Percentiles rank a stretch among this genome's conserved stretches.
Conservation (phyloP, 2,329 filamentous ascomycete genomes). For the Penicillium sp. region DNA sequence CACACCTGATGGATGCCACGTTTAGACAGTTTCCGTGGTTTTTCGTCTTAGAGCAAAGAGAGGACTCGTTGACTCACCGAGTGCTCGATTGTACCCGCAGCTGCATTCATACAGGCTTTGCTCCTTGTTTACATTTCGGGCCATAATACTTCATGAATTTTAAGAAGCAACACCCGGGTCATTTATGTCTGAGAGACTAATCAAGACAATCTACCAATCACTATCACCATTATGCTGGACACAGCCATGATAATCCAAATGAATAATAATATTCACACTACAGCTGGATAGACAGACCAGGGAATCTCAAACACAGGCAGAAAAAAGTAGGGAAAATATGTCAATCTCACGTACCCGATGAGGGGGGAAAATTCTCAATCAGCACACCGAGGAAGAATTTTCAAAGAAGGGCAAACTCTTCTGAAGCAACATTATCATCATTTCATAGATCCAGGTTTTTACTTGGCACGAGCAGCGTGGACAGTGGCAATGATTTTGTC, state of each 20-base stretch:
- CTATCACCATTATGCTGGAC: neutral
- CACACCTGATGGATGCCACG: neutral
- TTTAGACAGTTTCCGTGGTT: neutral
- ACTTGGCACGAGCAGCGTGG: slow-evolving; percentile 56
- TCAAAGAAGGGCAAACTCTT: slow-evolving; percentile 12
- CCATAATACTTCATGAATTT: neutral
- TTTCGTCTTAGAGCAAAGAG: neutral
- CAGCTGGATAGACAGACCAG: slow-evolving; percentile 23
- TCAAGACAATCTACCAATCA: neutral
- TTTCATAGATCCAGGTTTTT: slow-evolving; percentile 24
- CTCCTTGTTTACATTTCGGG: neutral
- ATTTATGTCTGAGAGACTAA: neutral
- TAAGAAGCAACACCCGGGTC: neutral
- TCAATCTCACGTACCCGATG: slow-evolving; percentile 4
- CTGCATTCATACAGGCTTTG: neutral
- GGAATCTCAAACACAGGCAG: slow-evolving; percentile 31
- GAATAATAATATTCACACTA: slow-evolving; percentile 24
- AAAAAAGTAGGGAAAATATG: slow-evolving; percentile 11
- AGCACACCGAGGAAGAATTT: slow-evolving; percentile 1
- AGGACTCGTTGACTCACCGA: neutral
- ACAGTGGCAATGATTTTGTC: slow-evolving; percentile 85
- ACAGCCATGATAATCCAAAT: slow-evolving; percentile 6
- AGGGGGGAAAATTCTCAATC: neutral
- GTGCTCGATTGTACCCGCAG: neutral
- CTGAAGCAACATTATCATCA: slow-evolving; percentile 29